Evolutionary conservation across 208 protist species (phyloP).

Genomic region (Zelonia costaricensis): DNA sequence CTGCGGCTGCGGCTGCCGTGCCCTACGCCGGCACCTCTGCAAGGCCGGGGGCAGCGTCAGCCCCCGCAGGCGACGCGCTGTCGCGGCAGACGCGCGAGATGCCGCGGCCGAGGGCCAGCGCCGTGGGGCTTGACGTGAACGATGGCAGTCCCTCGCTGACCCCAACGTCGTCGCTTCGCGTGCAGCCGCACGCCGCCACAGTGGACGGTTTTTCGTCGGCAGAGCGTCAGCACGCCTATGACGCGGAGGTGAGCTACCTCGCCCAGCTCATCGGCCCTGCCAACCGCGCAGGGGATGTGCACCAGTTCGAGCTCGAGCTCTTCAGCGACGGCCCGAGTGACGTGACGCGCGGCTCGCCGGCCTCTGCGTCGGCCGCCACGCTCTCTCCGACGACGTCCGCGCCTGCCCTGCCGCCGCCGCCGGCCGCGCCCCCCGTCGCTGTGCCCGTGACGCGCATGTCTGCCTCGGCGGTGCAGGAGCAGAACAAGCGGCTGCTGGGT

Average conservation of each 20-base stretch:
- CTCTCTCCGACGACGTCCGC: background rate
- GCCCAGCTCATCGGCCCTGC: slow-evolving; percentile 41
- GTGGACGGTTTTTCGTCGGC: too few relatives aligned
- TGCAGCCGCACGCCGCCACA: background rate
- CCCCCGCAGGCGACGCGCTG: slow-evolving; percentile 18
- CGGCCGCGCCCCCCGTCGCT: background rate
- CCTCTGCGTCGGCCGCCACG: too few relatives aligned
- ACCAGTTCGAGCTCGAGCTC: slow-evolving; percentile 45
- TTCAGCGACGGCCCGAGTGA: slow-evolving; percentile 45
- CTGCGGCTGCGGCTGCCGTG: background rate
- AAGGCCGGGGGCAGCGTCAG: background rate
- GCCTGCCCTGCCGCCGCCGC: background rate
- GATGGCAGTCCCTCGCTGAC: too few relatives aligned
- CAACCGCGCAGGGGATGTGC: slow-evolving; percentile 2
- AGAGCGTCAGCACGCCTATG: slow-evolving; percentile 34
- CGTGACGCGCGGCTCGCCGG: too few relatives aligned
- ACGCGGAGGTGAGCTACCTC: slow-evolving; percentile 61
- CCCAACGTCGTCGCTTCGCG: too few relatives aligned
- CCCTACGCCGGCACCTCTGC: too few relatives aligned
- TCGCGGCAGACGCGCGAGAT: slow-evolving; percentile 39
- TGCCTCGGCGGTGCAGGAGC: slow-evolving; percentile 28
- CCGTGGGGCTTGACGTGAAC: too few relatives aligned
- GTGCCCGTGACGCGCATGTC: slow-evolving; percentile 40
- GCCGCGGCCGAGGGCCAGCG: background rate
- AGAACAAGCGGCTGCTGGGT: slow-evolving; percentile 61